Percentiles rank a stretch among this genome's conserved stretches.
Conservation (phyloP, 768 basidiomycete species). For the Termitomyces sp. region DNA sequence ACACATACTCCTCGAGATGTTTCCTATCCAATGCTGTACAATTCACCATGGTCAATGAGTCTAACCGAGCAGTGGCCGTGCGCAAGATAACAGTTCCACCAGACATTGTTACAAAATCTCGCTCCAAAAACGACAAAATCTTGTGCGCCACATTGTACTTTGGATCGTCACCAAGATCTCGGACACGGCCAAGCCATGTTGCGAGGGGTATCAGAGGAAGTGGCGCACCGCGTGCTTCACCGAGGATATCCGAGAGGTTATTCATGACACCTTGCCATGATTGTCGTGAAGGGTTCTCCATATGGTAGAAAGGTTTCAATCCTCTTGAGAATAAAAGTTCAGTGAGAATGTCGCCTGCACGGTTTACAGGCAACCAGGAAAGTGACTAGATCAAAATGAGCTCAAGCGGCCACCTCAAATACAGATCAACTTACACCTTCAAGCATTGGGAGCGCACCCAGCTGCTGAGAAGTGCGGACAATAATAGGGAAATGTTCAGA, state of each 20-base stretch:
- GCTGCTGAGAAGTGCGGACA: conserved; percentile 21
- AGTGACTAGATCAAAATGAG: conserved; percentile 19
- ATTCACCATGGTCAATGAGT: conserved; percentile 24
- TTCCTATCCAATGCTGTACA: conserved; percentile 23
- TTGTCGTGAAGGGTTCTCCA: conserved; percentile 31
- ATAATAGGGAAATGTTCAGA: conserved; percentile 30
- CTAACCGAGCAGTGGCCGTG: conserved; percentile 19
- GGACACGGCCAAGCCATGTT: conserved; percentile 23
- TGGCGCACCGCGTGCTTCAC: conserved; percentile 8
- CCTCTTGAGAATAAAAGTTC: conserved; percentile 24
- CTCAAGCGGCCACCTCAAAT: not conserved
- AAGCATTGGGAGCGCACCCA: conserved; percentile 22
- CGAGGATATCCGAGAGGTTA: conserved; percentile 20
- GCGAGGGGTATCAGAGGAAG: conserved; percentile 20
- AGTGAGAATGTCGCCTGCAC: conserved; percentile 21
- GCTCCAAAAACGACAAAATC: conserved; percentile 25
- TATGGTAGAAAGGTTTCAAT: conserved; percentile 12
- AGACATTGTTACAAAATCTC: conserved; percentile 26
- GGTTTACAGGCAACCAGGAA: conserved; percentile 31
- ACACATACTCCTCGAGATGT: conserved; percentile 24
- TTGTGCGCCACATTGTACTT: conserved; percentile 21
- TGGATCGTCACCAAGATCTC: conserved; percentile 21
- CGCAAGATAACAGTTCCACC: conserved; percentile 23
- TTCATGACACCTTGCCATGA: conserved; percentile 25
- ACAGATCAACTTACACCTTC: conserved; percentile 20